These are phyloP conservation scores for Blastomyces parvus DNA, from an alignment of 2,329 filamentous ascomycete species.

Conservation along the genomic window DNA sequence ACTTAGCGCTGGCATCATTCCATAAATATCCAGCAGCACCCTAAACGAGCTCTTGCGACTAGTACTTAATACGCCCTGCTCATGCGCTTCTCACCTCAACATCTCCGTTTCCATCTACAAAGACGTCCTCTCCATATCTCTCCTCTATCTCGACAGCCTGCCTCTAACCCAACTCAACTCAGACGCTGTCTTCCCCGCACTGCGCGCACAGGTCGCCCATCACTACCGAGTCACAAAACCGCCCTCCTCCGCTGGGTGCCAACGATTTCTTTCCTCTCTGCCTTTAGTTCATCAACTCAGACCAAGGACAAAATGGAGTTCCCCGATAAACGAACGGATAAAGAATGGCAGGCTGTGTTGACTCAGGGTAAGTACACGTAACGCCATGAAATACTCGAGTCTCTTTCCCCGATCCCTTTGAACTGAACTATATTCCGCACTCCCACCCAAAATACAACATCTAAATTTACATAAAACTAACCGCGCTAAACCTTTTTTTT, in stretches of 20 bases:
- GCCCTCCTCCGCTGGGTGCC: constrained; percentile 56
- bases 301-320: constrained; percentile 20
- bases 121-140: background rate
- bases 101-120: background rate
- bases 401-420: too few relatives aligned
- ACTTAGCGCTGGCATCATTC: background rate
- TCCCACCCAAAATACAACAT: background rate
- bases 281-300: constrained; percentile 56
- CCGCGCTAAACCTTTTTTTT: background rate
- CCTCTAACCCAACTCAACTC: background rate
- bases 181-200: background rate
- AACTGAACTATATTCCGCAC: constrained; percentile 21
- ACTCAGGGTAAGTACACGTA: constrained; percentile 48
- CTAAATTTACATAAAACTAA: background rate
- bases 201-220: background rate
- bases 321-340: constrained; percentile 64
- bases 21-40: background rate
- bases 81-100: background rate
- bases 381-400: too few relatives aligned
- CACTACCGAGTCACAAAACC: constrained; percentile 18
- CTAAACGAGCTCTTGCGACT: background rate
- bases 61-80: background rate
- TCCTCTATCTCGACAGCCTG: background rate
- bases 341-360: constrained; percentile 84
- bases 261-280: constrained; percentile 65